Base-by-base conservation (phyloP, 192 early-diverging fungal species). In the Coemansia sp. region DNA sequence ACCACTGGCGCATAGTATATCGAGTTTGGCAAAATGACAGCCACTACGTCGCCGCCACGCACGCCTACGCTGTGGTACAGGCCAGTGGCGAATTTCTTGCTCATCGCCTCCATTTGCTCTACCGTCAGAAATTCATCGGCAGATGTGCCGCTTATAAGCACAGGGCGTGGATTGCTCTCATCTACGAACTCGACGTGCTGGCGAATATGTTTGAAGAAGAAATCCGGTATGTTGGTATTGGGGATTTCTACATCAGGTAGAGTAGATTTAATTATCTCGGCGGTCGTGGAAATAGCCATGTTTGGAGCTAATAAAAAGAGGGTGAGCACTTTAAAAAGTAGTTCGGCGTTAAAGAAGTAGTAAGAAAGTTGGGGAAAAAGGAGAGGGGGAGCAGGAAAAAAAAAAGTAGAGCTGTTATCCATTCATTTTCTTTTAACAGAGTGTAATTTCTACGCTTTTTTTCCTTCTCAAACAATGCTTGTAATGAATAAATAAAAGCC, bases 21-120 rank as follows among this genome's bases (percentile, higher is more conserved):
- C 16, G 84, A 74, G 74, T 92, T 94, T 33, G 87, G 90, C 18
- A 88, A 63, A 46, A 87, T 85, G n/a, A 95, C 67, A 6, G 86
- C 91, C 7, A 93, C 84, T 16, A 87, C 87, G 59, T 92, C 86
- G 16, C 90, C 87, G 26, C 79, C 83, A 7, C 86, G 84, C 30
- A 94, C 75, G 1, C 86, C 87, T 0, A 84, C 37, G 13, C 25
- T 66, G 61, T 71, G 66, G 64, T 70, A 66, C 7, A 81, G 77
- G 16, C 77, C 77, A 1, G 74, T 65, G 16, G 74, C 67, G 7
- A 77, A 61, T 26, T 8, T 48, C 3, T 3, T 39, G 21, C 49
- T 42, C 29, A 61, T 21, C 1, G 53, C 35, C 63, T 79, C 75
- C 28, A 79, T 34, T 18, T 56, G 23, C 12, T 5, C 61, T 7